Evolutionary conservation across 2,329 filamentous ascomycete genomes (phyloP), one percentile per base, ranked within the genome.

Genomic region (Alternaria infectoria): DNA sequence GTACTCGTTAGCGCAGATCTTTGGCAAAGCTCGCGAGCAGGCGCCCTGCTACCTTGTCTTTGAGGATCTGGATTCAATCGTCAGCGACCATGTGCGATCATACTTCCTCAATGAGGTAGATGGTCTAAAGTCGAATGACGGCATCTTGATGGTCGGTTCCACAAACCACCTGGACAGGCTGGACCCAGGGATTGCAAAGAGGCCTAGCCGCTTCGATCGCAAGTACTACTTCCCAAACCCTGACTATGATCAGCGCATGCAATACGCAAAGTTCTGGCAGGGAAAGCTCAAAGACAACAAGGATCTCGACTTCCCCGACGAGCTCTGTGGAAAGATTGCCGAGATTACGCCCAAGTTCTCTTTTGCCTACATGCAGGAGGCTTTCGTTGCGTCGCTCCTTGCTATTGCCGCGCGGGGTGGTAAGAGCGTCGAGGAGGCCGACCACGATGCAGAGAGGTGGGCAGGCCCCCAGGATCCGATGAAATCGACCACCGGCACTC

Each of bases 71-170:
- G 90, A 92, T 74, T 88, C 86, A 9, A 85, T 92, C 32, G 86
- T 92, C 47, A 84, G 83, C 11, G 86, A 89, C 57, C 67, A 74
- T 2, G 87, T 90, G 13, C 83, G 90, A 26, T 88, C 85, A 56
- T 92, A 91, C 81, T 92, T 92, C 79, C 82, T 92, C 51, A 92
- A 92, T 73, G 89, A 92, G 76, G 87, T 92, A 4, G 90, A 92
- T 65, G 90, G 90, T 0, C 85, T 92, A 11, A 86, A 87, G 69
- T 86, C 83, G 66, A 92, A 92, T 67, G 88, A 92, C 67, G 90
- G 90, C 11, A 91, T 92, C 56, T 86, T 91, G 69, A 90, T 92
- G 80, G 83, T 91, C 26, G 88, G 87, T 28, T 88, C 85, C 57
- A 91, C 89, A 0, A 91, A 91, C 71, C 82, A 85, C 67, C 82